Evolutionary conservation across 2,329 filamentous ascomycete species (phyloP), one percentile per base, ranked within the genome.

Genomic region (Cercospora zeae-maydis): DNA sequence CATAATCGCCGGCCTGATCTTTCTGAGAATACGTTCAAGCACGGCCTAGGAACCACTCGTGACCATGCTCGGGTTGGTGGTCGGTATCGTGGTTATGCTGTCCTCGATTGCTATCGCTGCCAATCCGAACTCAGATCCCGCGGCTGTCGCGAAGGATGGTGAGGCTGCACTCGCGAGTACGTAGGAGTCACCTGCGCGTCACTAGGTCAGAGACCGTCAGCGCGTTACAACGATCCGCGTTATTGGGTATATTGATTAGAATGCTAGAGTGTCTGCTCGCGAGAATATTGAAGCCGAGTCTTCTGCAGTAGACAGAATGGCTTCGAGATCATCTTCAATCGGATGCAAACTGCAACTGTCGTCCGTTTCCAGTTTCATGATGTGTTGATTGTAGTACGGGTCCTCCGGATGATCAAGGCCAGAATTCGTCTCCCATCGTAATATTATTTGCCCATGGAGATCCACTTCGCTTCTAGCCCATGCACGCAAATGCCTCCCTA

Each of bases 261-360:
- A 58, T 8, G 56, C 37, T 19, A 58, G 30, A 30, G 56, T 49
- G 21, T 58, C 56, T 21, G 56, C 39, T 33, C 39, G 37, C 37
- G 39, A 58, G 42, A 31, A 58, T 27, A 58, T 58, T 11, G 56
- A 58, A 45, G 56, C 56, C 34, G 54, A 58, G 19, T 58, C 56
- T 24, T 58, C 56, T 13, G 27, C 27, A 4, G 39, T 34, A 30
- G 56, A 49, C 6, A 49, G 19, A 4, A 58, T 49, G 11, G 37
- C 21, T 21, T 47, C 56, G 7, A 49, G 4, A 30, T 49, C 56
- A 27, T 58, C 56, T 3, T 49, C 55, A 11, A 31, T 14, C 14
- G 11, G 13, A 27, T 42, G 37, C 54, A 39, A 16, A 57, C 54
- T 57, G 10, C 24, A 42, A 27, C 24, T 19, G 37, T 42, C 36